These are phyloP conservation scores for Globisporangium takayamanum DNA, from an alignment of 352 stramenopile species.

Conservation along the genomic window DNA sequence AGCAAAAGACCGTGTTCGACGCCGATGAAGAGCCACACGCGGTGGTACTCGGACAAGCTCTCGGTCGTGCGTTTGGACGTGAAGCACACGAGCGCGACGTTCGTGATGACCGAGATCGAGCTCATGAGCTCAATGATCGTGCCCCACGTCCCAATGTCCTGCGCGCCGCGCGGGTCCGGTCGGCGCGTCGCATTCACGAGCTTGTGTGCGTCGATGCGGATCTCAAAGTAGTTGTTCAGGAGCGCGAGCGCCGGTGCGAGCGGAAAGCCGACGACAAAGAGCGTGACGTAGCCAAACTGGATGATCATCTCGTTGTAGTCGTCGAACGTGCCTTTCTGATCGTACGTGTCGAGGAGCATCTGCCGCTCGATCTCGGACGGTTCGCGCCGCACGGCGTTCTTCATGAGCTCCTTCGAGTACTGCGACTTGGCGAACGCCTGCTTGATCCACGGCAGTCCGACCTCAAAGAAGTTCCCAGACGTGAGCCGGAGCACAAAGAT, in stretches of 20 bases:
- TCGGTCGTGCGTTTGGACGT: conserved; percentile 67
- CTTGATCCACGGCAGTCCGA: conserved; percentile 67
- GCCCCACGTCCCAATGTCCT: conserved; percentile 92
- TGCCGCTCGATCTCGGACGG: conserved; percentile 50
- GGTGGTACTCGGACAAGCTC: conserved; percentile 31
- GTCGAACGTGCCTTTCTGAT: conserved; percentile 72
- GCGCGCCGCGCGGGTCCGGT: conserved; percentile 60
- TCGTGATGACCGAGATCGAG: conserved; percentile 87
- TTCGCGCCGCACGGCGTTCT: conserved; percentile 29
- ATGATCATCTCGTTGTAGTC: conserved; percentile 89
- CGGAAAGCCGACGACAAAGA: conserved; percentile 92
- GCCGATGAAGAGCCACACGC: conserved; percentile 57
- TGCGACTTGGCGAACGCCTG: conserved; percentile 28
- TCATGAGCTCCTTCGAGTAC: conserved; percentile 20
- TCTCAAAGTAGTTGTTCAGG: conserved; percentile 91
- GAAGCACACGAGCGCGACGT: conserved; percentile 91
- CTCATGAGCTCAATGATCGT: conserved; percentile 87
- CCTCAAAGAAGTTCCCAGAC: conserved; percentile 76
- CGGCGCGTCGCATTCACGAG: conserved; percentile 67
- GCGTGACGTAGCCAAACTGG: conserved; percentile 89
- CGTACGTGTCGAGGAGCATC: conserved; percentile 58
- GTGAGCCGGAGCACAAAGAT: conserved; percentile 69
- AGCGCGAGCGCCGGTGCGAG: conserved; percentile 85
- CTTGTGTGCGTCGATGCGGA: conserved; percentile 87
- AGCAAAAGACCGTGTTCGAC: conserved; percentile 60